These are phyloP conservation scores for Lactarius vividus DNA, from an alignment of 768 basidiomycete species.

Conservation along the genomic window DNA sequence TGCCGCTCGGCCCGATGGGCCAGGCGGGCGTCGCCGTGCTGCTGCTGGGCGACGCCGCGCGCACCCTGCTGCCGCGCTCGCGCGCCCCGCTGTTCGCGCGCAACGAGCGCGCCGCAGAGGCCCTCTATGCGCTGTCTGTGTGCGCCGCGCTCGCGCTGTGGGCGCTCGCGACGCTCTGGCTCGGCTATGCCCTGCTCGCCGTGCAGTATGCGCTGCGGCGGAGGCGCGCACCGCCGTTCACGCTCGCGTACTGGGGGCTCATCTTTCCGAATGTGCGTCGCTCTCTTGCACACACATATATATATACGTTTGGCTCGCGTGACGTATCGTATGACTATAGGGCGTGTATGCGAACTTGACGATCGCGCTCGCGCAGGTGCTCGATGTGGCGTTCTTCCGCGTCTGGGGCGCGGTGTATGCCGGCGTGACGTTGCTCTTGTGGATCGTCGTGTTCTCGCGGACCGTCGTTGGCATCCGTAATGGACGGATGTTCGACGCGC, in stretches of 20 bases:
- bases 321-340: constrained; percentile 33
- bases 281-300: too few species aligned
- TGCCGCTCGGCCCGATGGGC: constrained; percentile 73
- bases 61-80: constrained; percentile 37
- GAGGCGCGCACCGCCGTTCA: constrained; percentile 44
- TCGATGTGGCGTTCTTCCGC: constrained; percentile 56
- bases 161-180: constrained; percentile 63
- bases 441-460: constrained; percentile 46
- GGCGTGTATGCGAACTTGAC: constrained; percentile 70
- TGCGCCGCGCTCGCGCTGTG: constrained; percentile 53
- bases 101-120: constrained; percentile 33
- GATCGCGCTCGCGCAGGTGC: constrained; percentile 46
- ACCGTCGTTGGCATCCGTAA: constrained; percentile 39
- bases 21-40: constrained; percentile 61
- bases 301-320: too few species aligned
- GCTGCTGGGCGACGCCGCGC: constrained; percentile 52
- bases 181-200: constrained; percentile 53
- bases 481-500: constrained; percentile 44
- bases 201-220: constrained; percentile 42
- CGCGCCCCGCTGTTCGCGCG: constrained; percentile 36
- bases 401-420: constrained; percentile 58
- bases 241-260: constrained; percentile 61
- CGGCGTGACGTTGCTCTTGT: constrained; percentile 48
- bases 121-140: constrained; percentile 47
- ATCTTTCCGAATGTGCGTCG: constrained; percentile 69